Base-by-base conservation (phyloP, 2,329 filamentous ascomycete genomes). In the Paraconiothyrium sp. region DNA sequence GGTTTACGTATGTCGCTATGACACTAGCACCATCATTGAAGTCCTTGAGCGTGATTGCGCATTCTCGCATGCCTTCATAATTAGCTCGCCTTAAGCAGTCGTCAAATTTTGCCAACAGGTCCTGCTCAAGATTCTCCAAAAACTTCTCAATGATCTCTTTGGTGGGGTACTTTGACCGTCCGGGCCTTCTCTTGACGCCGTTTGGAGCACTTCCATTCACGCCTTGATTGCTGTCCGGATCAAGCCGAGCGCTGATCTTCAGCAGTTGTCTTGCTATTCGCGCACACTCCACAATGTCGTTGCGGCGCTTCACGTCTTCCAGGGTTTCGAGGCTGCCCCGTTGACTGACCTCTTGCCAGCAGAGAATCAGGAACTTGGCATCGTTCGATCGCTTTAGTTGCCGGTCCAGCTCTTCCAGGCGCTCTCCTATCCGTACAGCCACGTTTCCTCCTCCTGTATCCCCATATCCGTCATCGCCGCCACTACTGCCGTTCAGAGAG, bases 1-100 rank as follows among this genome's bases (percentile, higher is more conserved):
- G 95, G 76, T 99, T 99, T 74, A 99, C 94, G 78, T 98, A 99
- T 11, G 94, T 85, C 14, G 92, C 94, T 78, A 97, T 97, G 62
- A 98, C 95, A 76, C 94, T 98, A 60, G 93, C 89, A 55, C 95
- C 95, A 56, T 95, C 93, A 77, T 94, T 97, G 84, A 99, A 99
- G 79, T 98, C 95, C 76, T 95, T 87, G 64, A 99, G 84, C 46
- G 97, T 95, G 72, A 92, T 92, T 58, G 96, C 92, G 76, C 95
- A 99, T 76, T 98, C 95, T 81, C 92, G 90, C 96, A 99, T 99
- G 72, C 96, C 94, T 68, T 97, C 93, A 74, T 97, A 97, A 79
- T 98, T 97, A 72, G 97, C 93, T 69, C 91, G 89, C 66, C 94
- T 87, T 78, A 98, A 98, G 82, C 94, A 97, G 75, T 96, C 93